Evolutionary conservation across 495 filamentous ascomycete genomes (phyloP), one percentile per base, ranked within the genome.

Genomic region (Chaetomidium leptoderma): DNA sequence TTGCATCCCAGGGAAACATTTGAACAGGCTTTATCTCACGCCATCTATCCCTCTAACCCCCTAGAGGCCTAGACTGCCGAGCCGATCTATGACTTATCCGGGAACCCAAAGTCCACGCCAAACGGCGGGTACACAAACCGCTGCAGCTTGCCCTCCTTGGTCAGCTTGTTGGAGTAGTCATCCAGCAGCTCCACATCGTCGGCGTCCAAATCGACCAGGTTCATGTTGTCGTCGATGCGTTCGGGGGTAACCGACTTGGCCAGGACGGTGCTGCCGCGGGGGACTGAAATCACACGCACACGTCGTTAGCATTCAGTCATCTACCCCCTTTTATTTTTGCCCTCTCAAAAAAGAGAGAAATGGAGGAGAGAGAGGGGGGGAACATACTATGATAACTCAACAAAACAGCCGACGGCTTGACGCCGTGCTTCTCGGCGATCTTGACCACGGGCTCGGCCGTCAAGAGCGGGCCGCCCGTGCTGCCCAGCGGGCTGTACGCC

Each of bases 101-200:
- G 87, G 74, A 90, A 91, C 3, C 88, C 88, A 63, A 89, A 85
- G 65, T 88, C 78, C 19, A 89, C 75, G 3, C 88, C 87, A 69
- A 92, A 93, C 4, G 86, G 80, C 57, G 89, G 89, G 66, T 86
- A 90, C 17, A 93, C 86, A 59, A 83, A 92, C 64, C 89, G 80
- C 70, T 80, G 78, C 57, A 86, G 66, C 61, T 83, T 83, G 57
- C 84, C 81, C 53, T 73, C 80, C 58, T 80, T 82, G 21, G 77
- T 75, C 57, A 91, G 74, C 37, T 74, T 69, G 32, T 78, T 73
- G 7, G 81, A 81, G 70, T 84, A 85, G 57, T 81, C 78, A 45
- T 79, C 72, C 39, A 92, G 81, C 44, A 81, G 76, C 63, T 81
- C 81, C 68, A 89, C 66, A 46, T 92, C 89, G 17, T 79, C 75